Percentiles rank a stretch among this genome's conserved stretches.
These are phyloP conservation scores for Collybia mongolica DNA, from an alignment of 768 basidiomycete species.

Conservation along the genomic window DNA sequence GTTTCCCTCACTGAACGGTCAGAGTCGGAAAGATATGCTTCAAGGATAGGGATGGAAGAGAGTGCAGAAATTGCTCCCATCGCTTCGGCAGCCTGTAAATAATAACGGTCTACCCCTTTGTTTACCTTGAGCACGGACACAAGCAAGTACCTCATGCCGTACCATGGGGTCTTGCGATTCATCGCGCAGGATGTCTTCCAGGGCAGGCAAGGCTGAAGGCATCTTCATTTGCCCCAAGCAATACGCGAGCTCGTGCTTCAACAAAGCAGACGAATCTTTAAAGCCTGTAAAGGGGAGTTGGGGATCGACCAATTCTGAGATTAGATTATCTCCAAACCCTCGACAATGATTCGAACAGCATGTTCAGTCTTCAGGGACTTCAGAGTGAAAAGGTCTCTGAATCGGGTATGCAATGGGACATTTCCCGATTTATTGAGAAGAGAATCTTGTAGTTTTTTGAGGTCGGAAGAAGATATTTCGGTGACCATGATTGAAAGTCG, in stretches of 20 bases:
- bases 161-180: slow-evolving; percentile 89
- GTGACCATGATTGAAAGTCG: slow-evolving; percentile 28
- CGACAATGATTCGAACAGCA: slow-evolving; percentile 82
- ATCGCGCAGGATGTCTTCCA: slow-evolving; percentile 76
- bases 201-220: slow-evolving; percentile 67
- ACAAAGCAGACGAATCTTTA: slow-evolving; percentile 78
- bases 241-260: slow-evolving; percentile 98
- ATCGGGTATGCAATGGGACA: slow-evolving; percentile 81
- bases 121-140: slow-evolving; percentile 2
- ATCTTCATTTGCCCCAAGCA: slow-evolving; percentile 91
- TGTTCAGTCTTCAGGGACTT: slow-evolving; percentile 79
- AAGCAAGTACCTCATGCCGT: slow-evolving; percentile 77
- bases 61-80: slow-evolving; percentile 88
- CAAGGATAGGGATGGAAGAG: slow-evolving; percentile 65
- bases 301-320: slow-evolving; percentile 7
- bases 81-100: slow-evolving; percentile 89
- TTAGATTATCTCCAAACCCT: slow-evolving; percentile 48
- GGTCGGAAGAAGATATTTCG: slow-evolving; percentile 47
- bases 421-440: slow-evolving; percentile 77
- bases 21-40: slow-evolving; percentile 68
- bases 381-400: slow-evolving; percentile 89
- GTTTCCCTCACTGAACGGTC: slow-evolving; percentile 87
- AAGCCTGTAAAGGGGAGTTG: slow-evolving; percentile 55
- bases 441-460: slow-evolving; percentile 65
- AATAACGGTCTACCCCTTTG: slow-evolving; percentile 8